phyloP scores from a whole-genome alignment of 345 rosid species.

The Tarenaya hassleriana region DNA sequence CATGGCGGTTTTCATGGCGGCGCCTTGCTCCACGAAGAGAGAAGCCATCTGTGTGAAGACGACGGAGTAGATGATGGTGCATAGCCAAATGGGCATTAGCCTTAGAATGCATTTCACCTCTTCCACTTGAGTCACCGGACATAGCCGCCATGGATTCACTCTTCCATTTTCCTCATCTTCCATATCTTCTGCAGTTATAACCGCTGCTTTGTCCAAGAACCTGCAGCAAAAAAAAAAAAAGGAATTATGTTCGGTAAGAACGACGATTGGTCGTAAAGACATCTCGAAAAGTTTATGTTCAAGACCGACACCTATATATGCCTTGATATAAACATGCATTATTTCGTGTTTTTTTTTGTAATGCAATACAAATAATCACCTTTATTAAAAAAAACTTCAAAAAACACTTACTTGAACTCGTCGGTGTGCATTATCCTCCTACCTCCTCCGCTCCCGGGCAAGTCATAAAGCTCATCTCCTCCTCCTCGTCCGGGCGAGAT shows the following conservation, averaged over 20 bases:
- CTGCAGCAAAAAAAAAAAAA: slow-evolving; percentile 30
- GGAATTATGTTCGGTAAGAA: background rate
- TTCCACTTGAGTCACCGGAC: slow-evolving; percentile 91
- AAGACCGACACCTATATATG: too few relatives aligned
- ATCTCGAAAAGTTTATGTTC: too few relatives aligned
- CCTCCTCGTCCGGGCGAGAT: slow-evolving; percentile 33
- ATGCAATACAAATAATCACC: too few relatives aligned
- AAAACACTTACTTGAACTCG: slow-evolving; percentile 73
- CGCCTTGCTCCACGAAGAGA: slow-evolving; percentile 97
- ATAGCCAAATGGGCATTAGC: slow-evolving; percentile 91
- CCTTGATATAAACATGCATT: too few relatives aligned
- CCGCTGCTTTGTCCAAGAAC: slow-evolving; percentile 94
- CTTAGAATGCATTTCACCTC: slow-evolving; percentile 97
- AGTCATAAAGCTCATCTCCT: slow-evolving; percentile 37
- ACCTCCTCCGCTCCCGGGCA: slow-evolving; percentile 34
- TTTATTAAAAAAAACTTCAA: background rate
- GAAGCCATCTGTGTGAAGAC: slow-evolving; percentile 99
- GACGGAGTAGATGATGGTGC: slow-evolving; percentile 91
- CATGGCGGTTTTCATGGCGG: slow-evolving; percentile 83
- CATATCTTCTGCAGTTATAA: slow-evolving; percentile 50
- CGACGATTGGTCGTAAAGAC: too few relatives aligned
- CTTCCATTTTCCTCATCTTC: slow-evolving; percentile 54
- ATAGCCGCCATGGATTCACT: slow-evolving; percentile 62
- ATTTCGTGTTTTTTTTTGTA: too few relatives aligned
- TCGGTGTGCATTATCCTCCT: slow-evolving; percentile 80